phyloP scores from a whole-genome alignment of 192 early-diverging fungal species.

The Backusella mclennaniae region DNA sequence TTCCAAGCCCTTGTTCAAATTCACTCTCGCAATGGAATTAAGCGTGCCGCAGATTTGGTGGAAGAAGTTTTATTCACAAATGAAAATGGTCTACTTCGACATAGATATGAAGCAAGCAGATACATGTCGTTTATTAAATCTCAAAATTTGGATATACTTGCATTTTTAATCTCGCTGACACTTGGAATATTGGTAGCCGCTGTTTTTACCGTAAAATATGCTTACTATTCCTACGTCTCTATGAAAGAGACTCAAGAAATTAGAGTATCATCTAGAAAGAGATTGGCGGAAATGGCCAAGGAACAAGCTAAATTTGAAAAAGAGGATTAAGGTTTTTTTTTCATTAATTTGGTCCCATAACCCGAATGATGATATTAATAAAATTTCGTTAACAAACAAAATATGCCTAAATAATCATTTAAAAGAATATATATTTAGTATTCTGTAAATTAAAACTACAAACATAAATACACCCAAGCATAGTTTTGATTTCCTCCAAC shows the following conservation, averaged over 20 bases:
- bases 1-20: conserved; percentile 17
- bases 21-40: conserved; percentile 5
- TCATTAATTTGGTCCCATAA: not conserved
- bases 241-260: not conserved
- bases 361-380: not conserved
- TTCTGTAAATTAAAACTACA: not conserved
- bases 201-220: not conserved
- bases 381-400: not conserved
- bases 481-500: not conserved
- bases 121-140: conserved; percentile 22
- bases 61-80: conserved; percentile 25
- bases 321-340: not conserved
- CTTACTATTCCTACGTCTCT: not conserved
- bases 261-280: conserved; percentile 1
- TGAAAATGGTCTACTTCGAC: not conserved
- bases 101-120: conserved; percentile 13
- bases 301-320: not conserved
- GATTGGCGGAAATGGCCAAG: not conserved
- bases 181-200: not conserved
- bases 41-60: conserved; percentile 20
- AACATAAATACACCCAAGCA: too few species aligned
- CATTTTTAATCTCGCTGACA: not conserved
- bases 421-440: not conserved
- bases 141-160: conserved; percentile 20
- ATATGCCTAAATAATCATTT: not conserved